These are phyloP conservation scores for Paecilomyces formosus DNA, from an alignment of 2,329 filamentous ascomycete species.

Conservation along the genomic window DNA sequence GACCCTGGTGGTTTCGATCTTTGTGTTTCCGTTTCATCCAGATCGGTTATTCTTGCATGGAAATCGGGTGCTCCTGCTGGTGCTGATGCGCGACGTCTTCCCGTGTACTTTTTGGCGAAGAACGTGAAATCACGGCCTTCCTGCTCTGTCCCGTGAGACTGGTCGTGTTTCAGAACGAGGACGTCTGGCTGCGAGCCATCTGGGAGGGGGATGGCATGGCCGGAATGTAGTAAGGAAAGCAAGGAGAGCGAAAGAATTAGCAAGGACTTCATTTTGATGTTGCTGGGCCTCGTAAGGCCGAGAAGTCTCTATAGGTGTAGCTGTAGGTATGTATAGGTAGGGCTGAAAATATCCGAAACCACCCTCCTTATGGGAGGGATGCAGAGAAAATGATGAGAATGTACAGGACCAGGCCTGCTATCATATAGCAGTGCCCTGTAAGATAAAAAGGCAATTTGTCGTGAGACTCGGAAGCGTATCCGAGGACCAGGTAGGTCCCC, in stretches of 20 bases:
- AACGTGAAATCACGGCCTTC: background rate
- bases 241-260: background rate
- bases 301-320: background rate
- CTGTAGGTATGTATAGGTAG: background rate
- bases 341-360: background rate
- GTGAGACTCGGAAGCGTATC: background rate
- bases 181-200: background rate
- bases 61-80: background rate
- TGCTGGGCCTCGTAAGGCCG: background rate
- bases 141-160: background rate
- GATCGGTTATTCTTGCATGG: background rate
- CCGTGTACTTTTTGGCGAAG: background rate
- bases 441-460: background rate
- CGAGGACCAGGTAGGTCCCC: background rate
- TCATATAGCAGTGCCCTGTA: background rate
- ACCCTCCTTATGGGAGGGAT: background rate
- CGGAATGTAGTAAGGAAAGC: background rate
- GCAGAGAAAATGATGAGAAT: background rate
- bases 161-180: background rate
- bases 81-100: background rate
- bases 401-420: background rate
- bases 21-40: background rate
- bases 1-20: background rate
- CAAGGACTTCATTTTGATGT: background rate
- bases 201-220: background rate